A percentile compares a stretch with the other conserved stretches of the same genome.
These are phyloP conservation scores for Lepiota brunneoincarnata DNA, from an alignment of 768 basidiomycete species.

Conservation along the genomic window DNA sequence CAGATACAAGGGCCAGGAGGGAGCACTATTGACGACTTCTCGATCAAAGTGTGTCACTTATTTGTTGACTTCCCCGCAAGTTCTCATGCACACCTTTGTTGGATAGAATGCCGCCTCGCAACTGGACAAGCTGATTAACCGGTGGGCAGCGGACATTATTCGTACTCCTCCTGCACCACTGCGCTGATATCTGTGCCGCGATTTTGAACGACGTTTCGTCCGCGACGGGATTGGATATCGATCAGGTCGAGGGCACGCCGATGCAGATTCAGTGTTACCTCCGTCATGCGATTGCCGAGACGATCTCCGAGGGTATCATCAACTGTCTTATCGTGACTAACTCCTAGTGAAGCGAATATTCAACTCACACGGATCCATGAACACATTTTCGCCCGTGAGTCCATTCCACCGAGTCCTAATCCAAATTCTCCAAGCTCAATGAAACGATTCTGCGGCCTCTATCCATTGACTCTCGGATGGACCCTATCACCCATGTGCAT, in stretches of 20 bases:
- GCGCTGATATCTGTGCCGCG: conserved; percentile 52
- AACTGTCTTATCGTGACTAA: conserved; percentile 88
- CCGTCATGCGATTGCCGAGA: conserved; percentile 77
- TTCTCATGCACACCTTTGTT: conserved; percentile 6
- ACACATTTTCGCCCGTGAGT: conserved; percentile 79
- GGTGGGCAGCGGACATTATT: conserved; percentile 81
- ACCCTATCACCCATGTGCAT: neutral
- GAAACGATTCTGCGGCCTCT: neutral
- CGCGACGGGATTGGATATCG: conserved; percentile 44
- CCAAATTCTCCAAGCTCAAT: neutral
- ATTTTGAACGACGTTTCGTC: conserved; percentile 51
- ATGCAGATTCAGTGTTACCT: conserved; percentile 80
- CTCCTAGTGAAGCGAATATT: conserved; percentile 77
- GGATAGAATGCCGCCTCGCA: conserved; percentile 75
- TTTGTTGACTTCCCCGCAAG: neutral
- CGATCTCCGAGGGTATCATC: conserved; percentile 74
- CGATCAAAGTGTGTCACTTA: conserved; percentile 62
- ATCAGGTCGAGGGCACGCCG: conserved; percentile 45
- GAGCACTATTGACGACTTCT: conserved; percentile 81
- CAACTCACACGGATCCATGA: conserved; percentile 87
- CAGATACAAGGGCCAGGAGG: conserved; percentile 44
- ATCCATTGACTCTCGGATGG: neutral
- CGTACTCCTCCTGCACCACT: conserved; percentile 53
- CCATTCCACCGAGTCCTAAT: neutral
- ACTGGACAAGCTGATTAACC: conserved; percentile 80